Evolutionary conservation across 176 grass and related monocot genomes (phyloP), one percentile per base, ranked within the genome.

Genomic region (Calamus simplicifolius): DNA sequence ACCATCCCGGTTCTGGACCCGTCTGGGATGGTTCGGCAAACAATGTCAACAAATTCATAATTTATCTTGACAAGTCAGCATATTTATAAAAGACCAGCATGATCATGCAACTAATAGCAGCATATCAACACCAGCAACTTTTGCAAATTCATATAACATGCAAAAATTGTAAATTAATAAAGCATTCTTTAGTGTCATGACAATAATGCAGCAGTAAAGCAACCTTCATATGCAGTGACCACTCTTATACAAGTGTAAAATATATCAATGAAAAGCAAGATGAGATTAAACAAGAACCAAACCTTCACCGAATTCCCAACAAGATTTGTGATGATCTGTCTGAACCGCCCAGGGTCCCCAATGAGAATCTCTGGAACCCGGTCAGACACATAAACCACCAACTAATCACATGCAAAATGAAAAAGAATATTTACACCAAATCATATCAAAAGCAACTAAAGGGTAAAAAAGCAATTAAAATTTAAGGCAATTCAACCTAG

Each of bases 291-390:
- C 59, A 64, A 59, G 66, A 62, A 71, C 58, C 69, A 70, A 68
- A 91, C 87, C 87, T 91, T 91, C 75, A 83, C 74, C 7, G 87
- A 91, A 64, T 91, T 91, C 63, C 87, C 87, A 59, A 86, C 82
- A 68, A 91, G 82, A 75, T 91, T 91, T 63, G 75, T 86, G 61
- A 86, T 80, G 18, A 91, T 86, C 67, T 91, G 88, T 55, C 88
- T 71, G 63, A 91, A 83, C 48, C 79, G 52, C 65, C 75, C 77
- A 5, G 82, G 82, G 59, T 91, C 88, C 21, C 88, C 88, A 61
- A 86, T 67, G 18, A 86, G 69, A 61, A 83, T 61, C 57, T 80
- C 79, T 51, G 88, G 88, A 67, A 91, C 76, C 77, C 69, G 69
- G 56, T 79, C 63, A 72, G 88, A 91, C 61, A 91, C 88, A 73